Percentiles rank a stretch among this genome's conserved stretches.
Conservation (phyloP, 345 rosid species). For the Pistacia vera region DNA sequence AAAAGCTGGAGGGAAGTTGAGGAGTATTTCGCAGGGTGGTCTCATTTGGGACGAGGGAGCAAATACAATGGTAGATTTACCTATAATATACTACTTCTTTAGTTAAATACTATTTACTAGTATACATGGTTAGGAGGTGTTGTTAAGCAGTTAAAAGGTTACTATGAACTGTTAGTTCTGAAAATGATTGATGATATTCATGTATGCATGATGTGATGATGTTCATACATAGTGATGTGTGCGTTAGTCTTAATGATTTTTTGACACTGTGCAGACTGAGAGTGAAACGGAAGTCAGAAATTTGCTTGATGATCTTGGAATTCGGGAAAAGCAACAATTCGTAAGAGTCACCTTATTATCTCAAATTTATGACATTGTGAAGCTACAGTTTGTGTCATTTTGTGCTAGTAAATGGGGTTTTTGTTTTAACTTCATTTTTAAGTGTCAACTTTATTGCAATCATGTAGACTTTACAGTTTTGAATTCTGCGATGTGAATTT, state of each 20-base stretch:
- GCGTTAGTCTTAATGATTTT: conserved; percentile 1
- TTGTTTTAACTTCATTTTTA: conserved; percentile 2
- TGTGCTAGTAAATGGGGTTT: not conserved
- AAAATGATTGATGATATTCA: not conserved
- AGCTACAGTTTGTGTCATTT: conserved; percentile 3
- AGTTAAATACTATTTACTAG: not conserved
- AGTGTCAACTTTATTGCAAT: not conserved
- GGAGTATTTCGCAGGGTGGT: conserved; percentile 59
- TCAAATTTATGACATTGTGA: not conserved
- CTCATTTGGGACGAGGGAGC: conserved; percentile 97
- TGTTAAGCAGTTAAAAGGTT: not conserved
- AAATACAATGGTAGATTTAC: conserved; percentile 71
- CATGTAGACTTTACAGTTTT: not conserved
- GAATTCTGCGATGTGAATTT: not conserved
- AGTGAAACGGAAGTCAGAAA: conserved; percentile 71
- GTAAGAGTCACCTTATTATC: conserved; percentile 47
- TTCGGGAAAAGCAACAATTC: conserved; percentile 79
- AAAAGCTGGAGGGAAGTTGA: conserved; percentile 84
- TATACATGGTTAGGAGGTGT: not conserved
- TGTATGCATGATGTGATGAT: not conserved
- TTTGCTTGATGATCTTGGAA: conserved; percentile 78
- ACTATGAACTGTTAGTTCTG: not conserved
- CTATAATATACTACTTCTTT: not conserved
- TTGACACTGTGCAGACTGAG: conserved; percentile 61
- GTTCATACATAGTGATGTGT: not conserved